Evolutionary conservation across 2,329 filamentous ascomycete species (phyloP), one percentile per base, ranked within the genome.

Genomic region (Pseudocercospora eumusae): DNA sequence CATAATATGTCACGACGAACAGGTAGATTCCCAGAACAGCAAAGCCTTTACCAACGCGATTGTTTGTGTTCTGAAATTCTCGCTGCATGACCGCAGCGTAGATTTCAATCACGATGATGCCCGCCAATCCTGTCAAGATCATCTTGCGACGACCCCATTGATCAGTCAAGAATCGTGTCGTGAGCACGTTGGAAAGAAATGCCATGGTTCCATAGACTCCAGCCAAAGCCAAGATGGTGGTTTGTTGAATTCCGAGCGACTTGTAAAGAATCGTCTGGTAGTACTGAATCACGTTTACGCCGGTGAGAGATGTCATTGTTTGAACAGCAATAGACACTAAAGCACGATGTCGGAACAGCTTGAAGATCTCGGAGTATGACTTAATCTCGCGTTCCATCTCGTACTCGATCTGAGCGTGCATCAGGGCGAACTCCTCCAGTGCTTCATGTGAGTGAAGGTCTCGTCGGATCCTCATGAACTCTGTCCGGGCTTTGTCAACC

Each of bases 141-240:
- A 86, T 86, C 52, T 83, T 84, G 61, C 84, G 78, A 36, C 83
- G 82, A 47, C 84, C 84, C 83, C 83, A 86, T 70, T 83, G 82
- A 69, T 86, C 84, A 1, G 81, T 81, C 10, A 86, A 72, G 63
- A 75, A 84, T 45, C 77, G 75, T 0, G 82, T 84, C 0, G 84
- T 83, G 28, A 85, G 68, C 23, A 71, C 70, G 61, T 85, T 86
- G 4, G 77, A 77, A 0, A 80, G 6, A 65, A 85, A 84, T 0
- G 82, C 81, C 3, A 81, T 64, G 0, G 82, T 84, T 25, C 83
- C 83, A 63, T 84, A 85, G 0, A 84, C 81, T 2, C 77, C 83
- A 4, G 83, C 81, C 2, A 85, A 71, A 40, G 81, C 82, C 11
- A 85, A 78, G 27, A 85, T 84, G 0, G 76, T 81, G 18, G 79